Percentiles rank a stretch among this genome's conserved stretches.
Conservation (phyloP, 345 rosid species). For the Populus ilicifolia region DNA sequence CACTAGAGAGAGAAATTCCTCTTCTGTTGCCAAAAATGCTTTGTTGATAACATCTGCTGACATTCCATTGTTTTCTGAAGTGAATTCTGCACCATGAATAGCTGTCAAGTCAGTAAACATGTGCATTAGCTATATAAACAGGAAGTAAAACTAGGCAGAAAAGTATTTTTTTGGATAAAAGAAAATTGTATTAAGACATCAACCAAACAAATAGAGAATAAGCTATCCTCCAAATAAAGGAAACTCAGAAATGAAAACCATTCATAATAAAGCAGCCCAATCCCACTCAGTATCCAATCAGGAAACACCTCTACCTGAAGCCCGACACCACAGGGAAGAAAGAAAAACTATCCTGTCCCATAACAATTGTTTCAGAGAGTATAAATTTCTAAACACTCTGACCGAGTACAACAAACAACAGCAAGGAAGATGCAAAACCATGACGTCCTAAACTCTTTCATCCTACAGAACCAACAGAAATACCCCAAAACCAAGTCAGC, state of each 20-base stretch:
- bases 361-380: background rate
- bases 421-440: background rate
- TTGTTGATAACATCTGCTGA: constrained; percentile 74
- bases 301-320: background rate
- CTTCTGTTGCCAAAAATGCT: constrained; percentile 87
- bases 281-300: background rate
- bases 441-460: background rate
- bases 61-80: constrained; percentile 76
- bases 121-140: constrained; percentile 32
- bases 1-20: constrained; percentile 76
- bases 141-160: background rate
- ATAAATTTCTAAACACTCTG: background rate
- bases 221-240: background rate
- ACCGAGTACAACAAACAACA: background rate
- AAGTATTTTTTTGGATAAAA: background rate
- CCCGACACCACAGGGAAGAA: background rate
- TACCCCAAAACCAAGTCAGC: background rate
- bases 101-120: constrained; percentile 40
- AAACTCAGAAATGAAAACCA: background rate
- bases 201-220: background rate
- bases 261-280: background rate
- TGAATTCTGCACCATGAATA: constrained; percentile 68
- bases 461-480: background rate
- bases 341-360: background rate
- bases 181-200: background rate